Evolutionary conservation across 1,284 basidiomycete species (phyloP).

Genomic region (Trichosporon sp.): DNA sequence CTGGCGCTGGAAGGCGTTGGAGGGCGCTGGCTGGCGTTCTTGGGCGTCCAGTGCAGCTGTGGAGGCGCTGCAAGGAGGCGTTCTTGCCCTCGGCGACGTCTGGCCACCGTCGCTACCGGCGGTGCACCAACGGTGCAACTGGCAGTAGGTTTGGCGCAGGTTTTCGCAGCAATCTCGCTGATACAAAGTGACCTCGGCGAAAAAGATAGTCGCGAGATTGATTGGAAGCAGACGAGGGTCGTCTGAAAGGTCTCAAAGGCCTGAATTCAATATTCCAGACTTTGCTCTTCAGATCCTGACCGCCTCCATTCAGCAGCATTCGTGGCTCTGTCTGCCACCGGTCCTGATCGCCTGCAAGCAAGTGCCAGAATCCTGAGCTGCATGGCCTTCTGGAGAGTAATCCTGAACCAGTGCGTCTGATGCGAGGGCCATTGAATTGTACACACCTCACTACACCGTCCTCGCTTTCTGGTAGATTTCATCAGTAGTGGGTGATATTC

Average conservation of each 20-base stretch:
- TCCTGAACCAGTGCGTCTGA: not conserved
- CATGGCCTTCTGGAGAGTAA: not conserved
- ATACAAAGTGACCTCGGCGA: not conserved
- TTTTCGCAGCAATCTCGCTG: not conserved
- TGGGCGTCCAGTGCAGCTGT: not conserved
- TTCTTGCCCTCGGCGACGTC: not conserved
- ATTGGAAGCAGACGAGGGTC: not conserved
- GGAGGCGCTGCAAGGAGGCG: not conserved
- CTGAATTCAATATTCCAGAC: not conserved
- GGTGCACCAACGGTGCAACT: not conserved
- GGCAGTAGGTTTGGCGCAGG: not conserved
- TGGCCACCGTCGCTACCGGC: not conserved
- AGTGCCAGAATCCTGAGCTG: not conserved
- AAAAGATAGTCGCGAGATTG: not conserved
- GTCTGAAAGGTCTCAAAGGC: not conserved
- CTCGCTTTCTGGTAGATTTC: not conserved
- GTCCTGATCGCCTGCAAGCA: not conserved
- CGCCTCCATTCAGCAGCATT: not conserved
- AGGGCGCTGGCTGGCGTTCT: not conserved
- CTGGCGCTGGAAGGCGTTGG: not conserved
- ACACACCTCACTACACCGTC: not conserved
- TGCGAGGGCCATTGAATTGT: not conserved
- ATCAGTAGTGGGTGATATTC: not conserved
- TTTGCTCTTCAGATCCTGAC: not conserved
- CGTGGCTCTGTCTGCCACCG: not conserved